Conservation (phyloP, 2,329 filamentous ascomycete genomes). For the Botrytis paeoniae region DNA sequence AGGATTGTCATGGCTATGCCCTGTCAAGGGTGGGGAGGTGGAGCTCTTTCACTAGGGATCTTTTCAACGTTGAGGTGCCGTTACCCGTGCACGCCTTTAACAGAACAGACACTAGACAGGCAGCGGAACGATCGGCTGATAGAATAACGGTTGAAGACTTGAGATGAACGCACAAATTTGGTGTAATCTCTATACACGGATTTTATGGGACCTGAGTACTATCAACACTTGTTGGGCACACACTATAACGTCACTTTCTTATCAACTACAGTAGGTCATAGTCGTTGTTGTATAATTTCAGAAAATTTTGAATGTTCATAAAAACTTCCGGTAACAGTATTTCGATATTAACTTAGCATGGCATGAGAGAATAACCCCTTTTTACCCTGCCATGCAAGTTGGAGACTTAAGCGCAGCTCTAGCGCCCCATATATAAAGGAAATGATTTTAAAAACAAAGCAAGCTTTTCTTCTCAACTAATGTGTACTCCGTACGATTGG, state of each 20-base stretch:
- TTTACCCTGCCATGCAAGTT: neutral
- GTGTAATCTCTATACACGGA: neutral
- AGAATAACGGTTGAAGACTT: neutral
- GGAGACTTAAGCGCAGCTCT: neutral
- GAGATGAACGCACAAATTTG: neutral
- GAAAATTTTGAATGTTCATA: neutral
- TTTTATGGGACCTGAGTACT: neutral
- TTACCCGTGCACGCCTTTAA: neutral
- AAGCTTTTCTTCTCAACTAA: neutral
- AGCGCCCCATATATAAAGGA: neutral
- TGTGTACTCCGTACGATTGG: too few relatives aligned
- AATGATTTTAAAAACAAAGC: neutral
- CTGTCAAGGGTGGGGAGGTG: neutral
- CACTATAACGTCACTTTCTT: neutral
- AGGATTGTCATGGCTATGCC: neutral
- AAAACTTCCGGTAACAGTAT: neutral
- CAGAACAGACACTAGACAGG: neutral
- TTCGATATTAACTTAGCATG: neutral
- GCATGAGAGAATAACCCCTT: neutral
- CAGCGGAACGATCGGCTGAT: constrained; percentile 7
- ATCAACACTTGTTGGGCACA: neutral
- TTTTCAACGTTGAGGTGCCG: neutral
- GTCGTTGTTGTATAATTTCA: neutral
- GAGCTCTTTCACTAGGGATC: neutral
- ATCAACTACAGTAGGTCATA: neutral